Base-by-base conservation (phyloP, 352 stramenopile genomes). In the Globisporangium perplexum region DNA sequence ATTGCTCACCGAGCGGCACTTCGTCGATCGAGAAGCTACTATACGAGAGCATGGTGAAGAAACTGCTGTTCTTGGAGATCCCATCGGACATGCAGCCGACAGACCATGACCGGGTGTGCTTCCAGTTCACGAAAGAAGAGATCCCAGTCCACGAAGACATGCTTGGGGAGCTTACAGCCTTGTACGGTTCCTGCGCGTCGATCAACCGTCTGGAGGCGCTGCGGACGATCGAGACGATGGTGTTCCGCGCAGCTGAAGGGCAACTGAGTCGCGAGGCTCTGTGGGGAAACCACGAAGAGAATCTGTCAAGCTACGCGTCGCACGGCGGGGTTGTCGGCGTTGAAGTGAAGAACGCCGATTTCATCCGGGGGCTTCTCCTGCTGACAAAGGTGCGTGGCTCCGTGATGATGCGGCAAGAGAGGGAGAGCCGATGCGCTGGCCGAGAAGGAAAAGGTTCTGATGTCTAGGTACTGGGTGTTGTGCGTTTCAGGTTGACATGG, bases 101-200 rank as follows among this genome's bases (percentile, higher is more conserved):
- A 0, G 84, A 95, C 36, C 84, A 95, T 24, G 84, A 95, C 59
- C 79, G 82, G 23, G 86, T 77, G n/a, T 93, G 80, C 41, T 95
- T 92, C 39, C 50, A 86, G 51, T 89, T 82, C 2, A 90, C 81
- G 10, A 88, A 91, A 63, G 84, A 93, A 52, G 65, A 87, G 30
- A 88, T 95, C 36, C 84, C 84, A 24, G 61, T 93, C 10, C 84
- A 95, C 36, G 68, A 86, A 60, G 77, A 88, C 26, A 84, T 77
- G 20, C 61, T 95, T 5, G 69, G 72, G 24, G 56, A 83, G 44
- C 55, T 95, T 6, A 74, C 71, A 11, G 63, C 43, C 10, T 54
- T 95, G n/a, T 86, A 77, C 44, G 78, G 69, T 28, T 74, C 71
- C 1, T 90, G 77, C 46, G 62, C 60, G 46, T 66, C 78, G 2